These are phyloP conservation scores for Podaxis pistillaris DNA, from an alignment of 768 basidiomycete genomes.

Conservation along the genomic window DNA sequence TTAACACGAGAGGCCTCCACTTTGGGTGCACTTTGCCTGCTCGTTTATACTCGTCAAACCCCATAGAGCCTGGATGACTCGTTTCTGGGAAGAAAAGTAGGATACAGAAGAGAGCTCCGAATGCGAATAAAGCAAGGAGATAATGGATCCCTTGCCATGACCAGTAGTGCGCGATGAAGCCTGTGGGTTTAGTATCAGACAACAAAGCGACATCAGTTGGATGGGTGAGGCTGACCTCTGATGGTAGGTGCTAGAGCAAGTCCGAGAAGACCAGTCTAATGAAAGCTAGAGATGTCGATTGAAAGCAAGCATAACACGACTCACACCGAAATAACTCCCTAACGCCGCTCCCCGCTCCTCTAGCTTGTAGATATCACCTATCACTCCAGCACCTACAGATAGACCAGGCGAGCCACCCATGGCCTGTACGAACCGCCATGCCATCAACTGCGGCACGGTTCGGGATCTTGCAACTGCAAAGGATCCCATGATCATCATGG, in stretches of 20 bases:
- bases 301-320: slow-evolving; percentile 10
- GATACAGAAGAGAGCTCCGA: slow-evolving; percentile 40
- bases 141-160: slow-evolving; percentile 64
- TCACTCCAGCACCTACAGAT: slow-evolving; percentile 57
- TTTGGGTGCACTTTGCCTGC: slow-evolving; percentile 17
- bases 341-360: slow-evolving; percentile 62
- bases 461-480: slow-evolving; percentile 53
- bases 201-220: not conserved
- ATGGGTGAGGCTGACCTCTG: slow-evolving; percentile 41
- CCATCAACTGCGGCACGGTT: slow-evolving; percentile 46
- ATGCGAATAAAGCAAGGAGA: slow-evolving; percentile 37
- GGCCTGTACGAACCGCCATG: slow-evolving; percentile 66
- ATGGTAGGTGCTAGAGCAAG: slow-evolving; percentile 58
- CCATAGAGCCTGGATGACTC: slow-evolving; percentile 55
- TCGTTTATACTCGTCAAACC: slow-evolving; percentile 45
- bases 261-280: slow-evolving; percentile 53
- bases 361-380: slow-evolving; percentile 64
- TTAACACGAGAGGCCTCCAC: slow-evolving; percentile 41
- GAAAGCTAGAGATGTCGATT: not conserved
- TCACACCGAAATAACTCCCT: slow-evolving; percentile 56
- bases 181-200: slow-evolving; percentile 24
- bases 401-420: slow-evolving; percentile 58
- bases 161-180: slow-evolving; percentile 48
- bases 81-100: slow-evolving; percentile 60
- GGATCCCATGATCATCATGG: slow-evolving; percentile 57